Percentiles rank a stretch among this genome's conserved stretches.
Evolutionary conservation across 2,329 filamentous ascomycete species (phyloP).

Genomic region (Thelonectria olida): DNA sequence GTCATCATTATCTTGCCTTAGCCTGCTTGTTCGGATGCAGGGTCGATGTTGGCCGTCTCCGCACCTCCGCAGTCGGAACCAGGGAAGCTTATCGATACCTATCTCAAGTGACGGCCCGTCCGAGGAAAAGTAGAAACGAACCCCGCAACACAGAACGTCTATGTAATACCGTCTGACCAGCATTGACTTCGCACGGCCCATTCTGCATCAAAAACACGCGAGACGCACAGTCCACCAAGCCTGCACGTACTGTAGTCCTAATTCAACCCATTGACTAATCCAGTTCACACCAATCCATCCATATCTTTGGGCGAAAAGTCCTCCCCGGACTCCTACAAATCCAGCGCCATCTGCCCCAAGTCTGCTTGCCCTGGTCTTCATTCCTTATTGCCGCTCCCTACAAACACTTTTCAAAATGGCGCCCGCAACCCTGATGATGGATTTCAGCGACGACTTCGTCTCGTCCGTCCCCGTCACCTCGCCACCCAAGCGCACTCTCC

Average conservation of each 20-base stretch:
- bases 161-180: constrained; percentile 32
- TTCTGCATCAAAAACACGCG: background rate
- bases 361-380: constrained; percentile 7
- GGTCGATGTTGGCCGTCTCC: constrained; percentile 33
- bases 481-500: constrained; percentile 69
- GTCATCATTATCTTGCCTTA: constrained; percentile 24
- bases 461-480: constrained; percentile 34
- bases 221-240: constrained; percentile 29
- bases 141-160: constrained; percentile 39
- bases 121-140: constrained; percentile 40
- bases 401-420: constrained; percentile 51
- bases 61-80: constrained; percentile 42
- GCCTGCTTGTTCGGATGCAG: constrained; percentile 20
- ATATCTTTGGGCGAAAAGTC: constrained; percentile 35
- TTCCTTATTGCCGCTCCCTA: constrained; percentile 1
- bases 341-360: constrained; percentile 20
- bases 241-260: constrained; percentile 19
- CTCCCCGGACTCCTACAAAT: constrained; percentile 31
- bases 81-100: constrained; percentile 34
- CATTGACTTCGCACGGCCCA: constrained; percentile 27
- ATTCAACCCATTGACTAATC: constrained; percentile 40
- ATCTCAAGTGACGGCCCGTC: constrained; percentile 10
- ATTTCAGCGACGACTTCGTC: constrained; percentile 64
- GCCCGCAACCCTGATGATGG: constrained; percentile 63
- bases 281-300: constrained; percentile 28